Evolutionary conservation across 495 filamentous ascomycete genomes (phyloP).

Genomic region (Podospora fimiseda): DNA sequence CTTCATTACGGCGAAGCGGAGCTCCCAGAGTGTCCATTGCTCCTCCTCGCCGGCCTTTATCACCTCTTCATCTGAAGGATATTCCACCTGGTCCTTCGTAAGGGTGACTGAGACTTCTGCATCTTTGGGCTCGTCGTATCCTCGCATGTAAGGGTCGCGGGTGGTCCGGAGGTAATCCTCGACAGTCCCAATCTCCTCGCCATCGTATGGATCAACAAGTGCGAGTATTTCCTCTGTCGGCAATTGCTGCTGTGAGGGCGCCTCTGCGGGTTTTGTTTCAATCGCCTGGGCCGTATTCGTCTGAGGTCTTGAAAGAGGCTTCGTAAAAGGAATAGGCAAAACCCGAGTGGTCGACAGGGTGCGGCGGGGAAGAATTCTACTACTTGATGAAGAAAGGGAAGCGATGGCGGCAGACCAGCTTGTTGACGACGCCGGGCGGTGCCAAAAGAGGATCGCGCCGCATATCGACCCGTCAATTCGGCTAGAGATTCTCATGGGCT

Average conservation of each 20-base stretch:
- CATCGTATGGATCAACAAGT: constrained; percentile 43
- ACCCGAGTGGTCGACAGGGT: constrained; percentile 7
- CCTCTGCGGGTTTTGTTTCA: background rate
- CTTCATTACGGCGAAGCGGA: constrained; percentile 26
- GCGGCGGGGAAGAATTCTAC: too few species aligned
- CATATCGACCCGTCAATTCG: constrained; percentile 48
- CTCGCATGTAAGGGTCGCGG: constrained; percentile 41
- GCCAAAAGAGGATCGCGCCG: constrained; percentile 40
- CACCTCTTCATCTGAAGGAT: constrained; percentile 35
- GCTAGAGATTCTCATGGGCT: constrained; percentile 48
- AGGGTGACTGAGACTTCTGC: constrained; percentile 40
- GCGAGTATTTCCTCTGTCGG: constrained; percentile 39
- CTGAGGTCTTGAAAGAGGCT: background rate
- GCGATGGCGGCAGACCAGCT: constrained; percentile 19
- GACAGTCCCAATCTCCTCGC: constrained; percentile 28
- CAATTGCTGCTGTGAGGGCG: background rate
- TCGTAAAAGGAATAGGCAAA: constrained; percentile 6
- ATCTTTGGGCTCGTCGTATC: constrained; percentile 38
- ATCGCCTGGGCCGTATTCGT: background rate
- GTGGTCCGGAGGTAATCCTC: constrained; percentile 42
- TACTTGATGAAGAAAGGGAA: too few species aligned
- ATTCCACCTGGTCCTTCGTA: constrained; percentile 37
- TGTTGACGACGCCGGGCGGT: constrained; percentile 33
- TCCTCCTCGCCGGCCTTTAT: constrained; percentile 18
- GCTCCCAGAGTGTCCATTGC: constrained; percentile 22